These are phyloP conservation scores for Urtica urens DNA, from an alignment of 306 rosid species.

Conservation along the genomic window DNA sequence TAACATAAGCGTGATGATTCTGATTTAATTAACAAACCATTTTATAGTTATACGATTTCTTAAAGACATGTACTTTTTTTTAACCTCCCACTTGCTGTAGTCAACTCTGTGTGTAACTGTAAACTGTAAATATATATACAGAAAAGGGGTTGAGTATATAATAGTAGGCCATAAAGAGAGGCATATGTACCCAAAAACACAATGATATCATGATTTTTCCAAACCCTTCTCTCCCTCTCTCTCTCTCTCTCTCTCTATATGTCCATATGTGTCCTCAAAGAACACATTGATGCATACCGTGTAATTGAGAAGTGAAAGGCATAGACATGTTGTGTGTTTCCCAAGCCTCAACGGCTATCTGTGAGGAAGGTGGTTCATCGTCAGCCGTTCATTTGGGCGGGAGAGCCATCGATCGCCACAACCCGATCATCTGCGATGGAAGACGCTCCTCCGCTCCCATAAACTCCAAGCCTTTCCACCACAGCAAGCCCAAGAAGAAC, in stretches of 20 bases:
- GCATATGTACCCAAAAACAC: not conserved
- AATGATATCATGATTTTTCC: conserved; percentile 10
- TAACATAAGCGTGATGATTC: too few relatives aligned
- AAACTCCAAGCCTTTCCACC: conserved; percentile 29
- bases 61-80: too few relatives aligned
- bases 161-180: not conserved
- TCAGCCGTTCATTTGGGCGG: conserved; percentile 61
- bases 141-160: not conserved
- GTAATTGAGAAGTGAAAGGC: conserved; percentile 41
- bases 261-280: conserved; percentile 1
- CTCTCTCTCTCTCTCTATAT: conserved; percentile 8
- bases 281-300: conserved; percentile 23
- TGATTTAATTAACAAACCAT: too few relatives aligned
- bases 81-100: too few relatives aligned
- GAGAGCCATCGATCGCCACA: conserved; percentile 77
- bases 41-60: too few relatives aligned
- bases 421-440: conserved; percentile 68
- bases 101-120: too few relatives aligned
- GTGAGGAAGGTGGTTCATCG: conserved; percentile 55
- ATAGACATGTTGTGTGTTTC: conserved; percentile 64
- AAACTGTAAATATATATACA: not conserved
- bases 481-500: conserved; percentile 16
- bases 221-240: conserved; percentile 9
- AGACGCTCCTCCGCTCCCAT: conserved; percentile 35
- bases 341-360: conserved; percentile 80